Percentiles rank a stretch among this genome's conserved stretches.
These are phyloP conservation scores for Botrytis elliptica DNA, from an alignment of 2,329 filamentous ascomycete species.

Conservation along the genomic window DNA sequence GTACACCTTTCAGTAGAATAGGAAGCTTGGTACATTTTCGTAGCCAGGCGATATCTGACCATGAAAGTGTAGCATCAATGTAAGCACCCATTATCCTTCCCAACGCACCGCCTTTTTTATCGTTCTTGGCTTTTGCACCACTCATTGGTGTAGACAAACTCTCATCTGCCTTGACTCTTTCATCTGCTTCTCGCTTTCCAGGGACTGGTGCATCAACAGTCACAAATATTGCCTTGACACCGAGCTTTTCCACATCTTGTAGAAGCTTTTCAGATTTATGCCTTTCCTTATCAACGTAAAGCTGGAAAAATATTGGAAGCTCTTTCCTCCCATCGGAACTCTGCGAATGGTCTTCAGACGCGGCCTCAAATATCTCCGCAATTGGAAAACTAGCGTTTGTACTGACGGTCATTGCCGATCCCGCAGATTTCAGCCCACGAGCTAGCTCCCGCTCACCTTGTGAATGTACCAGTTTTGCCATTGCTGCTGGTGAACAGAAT, in stretches of 20 bases:
- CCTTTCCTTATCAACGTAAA: constrained; percentile 60
- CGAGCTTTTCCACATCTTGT: constrained; percentile 45
- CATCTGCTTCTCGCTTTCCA: constrained; percentile 53
- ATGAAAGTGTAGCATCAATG: constrained; percentile 57
- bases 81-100: constrained; percentile 55
- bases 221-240: constrained; percentile 54
- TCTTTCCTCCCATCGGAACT: constrained; percentile 9
- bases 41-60: constrained; percentile 66
- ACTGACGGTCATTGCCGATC: constrained; percentile 58
- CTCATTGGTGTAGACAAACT: constrained; percentile 50
- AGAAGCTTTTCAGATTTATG: constrained; percentile 52
- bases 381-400: constrained; percentile 61
- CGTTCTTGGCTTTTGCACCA: constrained; percentile 50
- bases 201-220: constrained; percentile 59
- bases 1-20: constrained; percentile 69
- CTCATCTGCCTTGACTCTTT: constrained; percentile 48
- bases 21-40: constrained; percentile 55
- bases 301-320: constrained; percentile 52
- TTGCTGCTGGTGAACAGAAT: constrained; percentile 63
- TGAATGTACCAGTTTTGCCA: constrained; percentile 61
- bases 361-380: constrained; percentile 48
- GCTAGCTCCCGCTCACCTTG: constrained; percentile 62
- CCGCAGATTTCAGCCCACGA: constrained; percentile 49
- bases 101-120: constrained; percentile 54
- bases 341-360: constrained; percentile 31